phyloP scores from a whole-genome alignment of 1,139 yeast genomes.

The Sugiyamaella sp. region DNA sequence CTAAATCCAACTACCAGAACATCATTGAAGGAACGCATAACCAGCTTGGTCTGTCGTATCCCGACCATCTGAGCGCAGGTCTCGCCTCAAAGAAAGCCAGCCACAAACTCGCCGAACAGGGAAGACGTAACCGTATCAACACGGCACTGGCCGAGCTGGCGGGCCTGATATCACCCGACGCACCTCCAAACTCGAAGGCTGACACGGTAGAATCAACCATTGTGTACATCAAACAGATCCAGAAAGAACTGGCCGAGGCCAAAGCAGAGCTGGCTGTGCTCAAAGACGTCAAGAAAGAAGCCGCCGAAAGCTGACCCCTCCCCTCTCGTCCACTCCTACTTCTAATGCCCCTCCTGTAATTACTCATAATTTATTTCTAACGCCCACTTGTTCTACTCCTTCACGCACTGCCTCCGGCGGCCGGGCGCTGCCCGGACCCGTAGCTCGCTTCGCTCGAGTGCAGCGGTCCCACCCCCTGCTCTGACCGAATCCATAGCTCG shows the following conservation, averaged over 20 bases:
- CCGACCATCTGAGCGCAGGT: conserved; percentile 46
- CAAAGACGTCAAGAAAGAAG: conserved; percentile 17
- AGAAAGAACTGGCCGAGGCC: conserved; percentile 48
- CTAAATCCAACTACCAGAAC: conserved; percentile 49
- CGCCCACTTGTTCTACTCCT: neutral
- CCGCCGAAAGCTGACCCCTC: conserved; percentile 2
- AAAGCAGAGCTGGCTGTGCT: conserved; percentile 34
- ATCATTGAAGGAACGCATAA: conserved; percentile 49
- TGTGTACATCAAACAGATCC: conserved; percentile 60
- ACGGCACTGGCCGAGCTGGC: conserved; percentile 78
- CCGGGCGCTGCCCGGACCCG: conserved; percentile 1
- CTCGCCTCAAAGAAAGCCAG: conserved; percentile 56
- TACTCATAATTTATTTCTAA: conserved; percentile 3
- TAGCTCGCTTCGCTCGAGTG: neutral
- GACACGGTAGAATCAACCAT: conserved; percentile 93
- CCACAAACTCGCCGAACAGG: conserved; percentile 95
- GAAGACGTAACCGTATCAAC: conserved; percentile 90
- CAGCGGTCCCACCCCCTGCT: neutral
- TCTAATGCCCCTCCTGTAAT: neutral
- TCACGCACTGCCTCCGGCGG: neutral
- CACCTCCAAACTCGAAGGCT: conserved; percentile 72
- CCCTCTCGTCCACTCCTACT: too few species aligned
- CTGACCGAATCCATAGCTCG: too few species aligned
- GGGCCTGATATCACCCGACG: conserved; percentile 60
- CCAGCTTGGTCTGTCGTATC: conserved; percentile 46